Base-by-base conservation (phyloP, 1,284 basidiomycete genomes). In the Puccinia polysora region DNA sequence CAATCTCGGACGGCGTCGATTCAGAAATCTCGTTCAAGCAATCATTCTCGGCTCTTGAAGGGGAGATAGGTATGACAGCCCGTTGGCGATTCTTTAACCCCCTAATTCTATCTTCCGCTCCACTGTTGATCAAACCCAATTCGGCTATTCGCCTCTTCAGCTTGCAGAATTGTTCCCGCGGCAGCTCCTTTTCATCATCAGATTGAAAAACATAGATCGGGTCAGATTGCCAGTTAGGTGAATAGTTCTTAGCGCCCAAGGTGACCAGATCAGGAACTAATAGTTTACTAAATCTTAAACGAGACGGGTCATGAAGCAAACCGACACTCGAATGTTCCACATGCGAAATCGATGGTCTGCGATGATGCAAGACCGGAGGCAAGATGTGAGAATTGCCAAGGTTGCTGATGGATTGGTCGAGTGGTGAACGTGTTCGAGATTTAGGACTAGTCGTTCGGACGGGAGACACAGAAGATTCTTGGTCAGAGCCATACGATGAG, bases 131-230 rank as follows among this genome's bases (percentile, higher is more conserved):
- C 3, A 63, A 28, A 34, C 49, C 60, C 2, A 63, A 30, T 25
- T 63, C 43, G 5, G 30, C 30, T 15, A 63, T 63, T 4, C 60
- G 60, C 12, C 49, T 32, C n/a, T 63, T 63, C n/a, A 63, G 45
- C 7, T 23, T 25, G 36, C 45, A 47, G 25, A 63, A 10, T 45
- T 60, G 38, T 28, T 60, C 40, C 4, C 23, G 20, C 23, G 56
- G 56, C 7, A 15, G n/a, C n/a, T n/a, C 52, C 25, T 53, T 5
- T 23, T 7, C 5, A 18, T 18, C 47, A 49, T 30, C 18, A 7
- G 8, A 20, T 50, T 5, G n/a, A 8, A 4, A 18, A 30, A 14
- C 12, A 5, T 23, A 28, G 28, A 30, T 14, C 7, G 49, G n/a
- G 7, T 2, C 23, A 56, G 53, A 34, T 8, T 30, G 28, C 20